Conservation (phyloP, 2,329 filamentous ascomycete genomes). For the Ceratocystis cubensis region DNA sequence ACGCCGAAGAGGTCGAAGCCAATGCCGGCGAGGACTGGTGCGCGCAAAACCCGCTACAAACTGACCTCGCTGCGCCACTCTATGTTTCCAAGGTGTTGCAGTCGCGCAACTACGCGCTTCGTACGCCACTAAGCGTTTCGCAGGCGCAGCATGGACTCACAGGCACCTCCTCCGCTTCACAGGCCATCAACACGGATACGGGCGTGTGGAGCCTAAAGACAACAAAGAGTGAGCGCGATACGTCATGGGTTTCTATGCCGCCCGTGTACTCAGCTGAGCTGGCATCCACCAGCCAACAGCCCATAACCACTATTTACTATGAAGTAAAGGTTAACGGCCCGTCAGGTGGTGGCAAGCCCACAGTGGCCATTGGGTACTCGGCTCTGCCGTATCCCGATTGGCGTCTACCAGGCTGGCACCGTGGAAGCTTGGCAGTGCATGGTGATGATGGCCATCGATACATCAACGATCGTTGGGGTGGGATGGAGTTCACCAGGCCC, state of each 20-base stretch:
- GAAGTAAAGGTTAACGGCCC: slow-evolving; percentile 48
- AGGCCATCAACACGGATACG: slow-evolving; percentile 29
- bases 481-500: slow-evolving; percentile 51
- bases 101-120: slow-evolving; percentile 43
- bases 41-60: slow-evolving; percentile 42
- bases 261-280: slow-evolving; percentile 53
- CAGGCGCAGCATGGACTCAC: slow-evolving; percentile 33
- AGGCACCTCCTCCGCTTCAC: slow-evolving; percentile 34
- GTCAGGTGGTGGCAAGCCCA: slow-evolving; percentile 24
- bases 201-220: slow-evolving; percentile 42
- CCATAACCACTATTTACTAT: slow-evolving; percentile 48
- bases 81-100: slow-evolving; percentile 27
- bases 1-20: slow-evolving; percentile 53
- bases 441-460: slow-evolving; percentile 67
- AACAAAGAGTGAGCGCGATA: slow-evolving; percentile 40
- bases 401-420: slow-evolving; percentile 69
- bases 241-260: slow-evolving; percentile 52
- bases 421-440: slow-evolving; percentile 62
- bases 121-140: neutral
- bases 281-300: slow-evolving; percentile 23
- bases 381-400: slow-evolving; percentile 67
- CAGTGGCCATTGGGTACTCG: slow-evolving; percentile 54
- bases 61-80: slow-evolving; percentile 35
- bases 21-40: slow-evolving; percentile 57
- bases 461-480: slow-evolving; percentile 63